Conservation (phyloP, 2,329 filamentous ascomycete genomes). For the Botrytis fragariae region DNA sequence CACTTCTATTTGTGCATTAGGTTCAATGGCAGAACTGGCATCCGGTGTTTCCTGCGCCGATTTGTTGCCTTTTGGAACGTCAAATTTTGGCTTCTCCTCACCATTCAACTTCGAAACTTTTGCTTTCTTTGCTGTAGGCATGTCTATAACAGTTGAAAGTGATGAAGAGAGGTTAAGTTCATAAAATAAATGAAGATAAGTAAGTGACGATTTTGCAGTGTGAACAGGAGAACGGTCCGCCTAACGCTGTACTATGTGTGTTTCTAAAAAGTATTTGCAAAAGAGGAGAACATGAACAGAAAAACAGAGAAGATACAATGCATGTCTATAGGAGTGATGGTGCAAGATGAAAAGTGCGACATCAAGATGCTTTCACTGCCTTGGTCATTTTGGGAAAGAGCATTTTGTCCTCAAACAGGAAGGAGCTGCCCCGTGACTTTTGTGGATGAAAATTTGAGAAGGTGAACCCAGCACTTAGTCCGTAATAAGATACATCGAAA, state of each 20-base stretch:
- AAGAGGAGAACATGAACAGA: too few relatives aligned
- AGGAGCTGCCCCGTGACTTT: background rate
- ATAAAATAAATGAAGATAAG: too few relatives aligned
- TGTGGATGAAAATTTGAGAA: background rate
- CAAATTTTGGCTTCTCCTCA: background rate
- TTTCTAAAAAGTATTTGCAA: too few relatives aligned
- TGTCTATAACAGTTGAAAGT: background rate
- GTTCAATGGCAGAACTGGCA: background rate
- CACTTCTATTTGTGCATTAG: background rate
- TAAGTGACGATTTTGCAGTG: background rate
- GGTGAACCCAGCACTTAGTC: background rate
- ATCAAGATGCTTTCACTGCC: background rate
- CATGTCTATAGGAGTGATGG: background rate
- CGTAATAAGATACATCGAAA: background rate
- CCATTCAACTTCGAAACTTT: background rate
- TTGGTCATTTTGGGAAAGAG: background rate
- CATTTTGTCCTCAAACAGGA: background rate
- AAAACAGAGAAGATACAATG: background rate
- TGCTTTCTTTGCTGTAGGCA: background rate
- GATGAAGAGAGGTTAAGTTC: too few relatives aligned
- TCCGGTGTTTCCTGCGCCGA: too few relatives aligned
- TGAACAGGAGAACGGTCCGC: background rate
- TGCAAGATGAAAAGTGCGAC: background rate
- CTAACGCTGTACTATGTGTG: background rate
- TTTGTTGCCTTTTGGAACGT: background rate